These are phyloP conservation scores for Russula virescens DNA, from an alignment of 768 basidiomycete species.

Conservation along the genomic window DNA sequence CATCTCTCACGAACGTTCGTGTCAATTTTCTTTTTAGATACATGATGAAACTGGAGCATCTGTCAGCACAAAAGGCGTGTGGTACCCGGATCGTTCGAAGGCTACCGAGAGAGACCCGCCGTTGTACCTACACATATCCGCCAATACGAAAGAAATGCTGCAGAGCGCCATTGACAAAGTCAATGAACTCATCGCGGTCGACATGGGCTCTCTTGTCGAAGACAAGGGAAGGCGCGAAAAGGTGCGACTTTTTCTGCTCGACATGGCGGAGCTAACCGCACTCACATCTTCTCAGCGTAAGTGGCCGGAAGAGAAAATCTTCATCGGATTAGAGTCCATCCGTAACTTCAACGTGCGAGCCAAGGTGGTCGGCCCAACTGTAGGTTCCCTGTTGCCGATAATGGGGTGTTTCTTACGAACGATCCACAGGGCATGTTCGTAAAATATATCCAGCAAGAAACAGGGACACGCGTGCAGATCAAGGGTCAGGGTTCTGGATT, in stretches of 20 bases:
- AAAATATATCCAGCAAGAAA: slow-evolving; percentile 97
- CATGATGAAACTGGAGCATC: slow-evolving; percentile 89
- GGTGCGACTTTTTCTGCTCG: slow-evolving; percentile 33
- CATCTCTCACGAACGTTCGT: not conserved
- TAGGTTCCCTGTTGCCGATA: slow-evolving; percentile 34
- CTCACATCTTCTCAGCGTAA: slow-evolving; percentile 54
- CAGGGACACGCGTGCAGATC: slow-evolving; percentile 93
- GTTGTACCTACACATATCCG: slow-evolving; percentile 89
- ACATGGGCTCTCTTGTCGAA: slow-evolving; percentile 77
- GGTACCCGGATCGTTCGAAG: slow-evolving; percentile 91
- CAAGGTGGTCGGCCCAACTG: slow-evolving; percentile 93
- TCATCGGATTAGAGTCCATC: slow-evolving; percentile 82
- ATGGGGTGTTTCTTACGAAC: not conserved
- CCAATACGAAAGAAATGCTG: slow-evolving; percentile 57
- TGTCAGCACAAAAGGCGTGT: slow-evolving; percentile 87
- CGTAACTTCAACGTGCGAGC: slow-evolving; percentile 97
- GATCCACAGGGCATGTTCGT: slow-evolving; percentile 80
- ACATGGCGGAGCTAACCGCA: not conserved
- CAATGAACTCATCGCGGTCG: slow-evolving; percentile 65
- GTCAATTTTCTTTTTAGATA: slow-evolving; percentile 48
- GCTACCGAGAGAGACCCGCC: slow-evolving; percentile 92
- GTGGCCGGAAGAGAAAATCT: slow-evolving; percentile 97
- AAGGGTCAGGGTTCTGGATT: slow-evolving; percentile 95
- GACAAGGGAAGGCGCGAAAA: slow-evolving; percentile 68
- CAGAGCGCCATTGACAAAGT: slow-evolving; percentile 65